These are phyloP conservation scores for Soucietia sequanensis DNA, from an alignment of 805 yeast genomes.

Conservation along the genomic window DNA sequence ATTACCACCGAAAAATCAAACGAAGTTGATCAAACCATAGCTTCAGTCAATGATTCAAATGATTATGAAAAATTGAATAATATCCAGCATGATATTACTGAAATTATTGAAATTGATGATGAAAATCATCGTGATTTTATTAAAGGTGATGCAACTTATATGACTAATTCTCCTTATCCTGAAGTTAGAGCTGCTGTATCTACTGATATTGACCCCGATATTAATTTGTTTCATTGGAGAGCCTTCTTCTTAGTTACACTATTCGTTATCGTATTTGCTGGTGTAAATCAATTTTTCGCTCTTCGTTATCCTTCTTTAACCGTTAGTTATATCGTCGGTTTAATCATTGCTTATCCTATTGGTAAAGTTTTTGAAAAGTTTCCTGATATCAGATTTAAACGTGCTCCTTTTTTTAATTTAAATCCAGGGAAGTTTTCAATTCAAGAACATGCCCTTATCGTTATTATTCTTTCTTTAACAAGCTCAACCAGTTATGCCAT, in stretches of 20 bases:
- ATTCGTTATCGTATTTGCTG: constrained; percentile 58
- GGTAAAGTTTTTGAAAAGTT: constrained; percentile 50
- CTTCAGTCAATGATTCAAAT: no score
- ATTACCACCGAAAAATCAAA: no score
- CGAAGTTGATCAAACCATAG: no score
- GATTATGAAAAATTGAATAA: no score
- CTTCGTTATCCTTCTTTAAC: constrained; percentile 55
- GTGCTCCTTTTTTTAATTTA: constrained; percentile 29
- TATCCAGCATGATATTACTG: not conserved
- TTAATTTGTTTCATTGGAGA: constrained; percentile 53
- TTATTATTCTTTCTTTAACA: constrained; percentile 47
- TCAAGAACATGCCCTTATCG: constrained; percentile 60
- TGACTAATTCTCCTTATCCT: constrained; percentile 49
- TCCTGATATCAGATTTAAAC: constrained; percentile 36
- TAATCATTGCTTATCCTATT: constrained; percentile 58
- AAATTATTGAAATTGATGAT: constrained; percentile 8
- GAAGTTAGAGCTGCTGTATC: constrained; percentile 66
- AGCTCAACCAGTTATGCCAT: constrained; percentile 55
- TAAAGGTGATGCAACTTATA: constrained; percentile 13
- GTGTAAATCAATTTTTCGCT: constrained; percentile 57
- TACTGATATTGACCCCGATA: constrained; percentile 47
- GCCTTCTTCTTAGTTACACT: constrained; percentile 50
- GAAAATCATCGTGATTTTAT: constrained; percentile 9
- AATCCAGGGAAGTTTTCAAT: constrained; percentile 64
- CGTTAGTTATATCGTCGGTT: constrained; percentile 52